phyloP scores from a whole-genome alignment of 495 filamentous ascomycete genomes.

The Niebla homalea region DNA sequence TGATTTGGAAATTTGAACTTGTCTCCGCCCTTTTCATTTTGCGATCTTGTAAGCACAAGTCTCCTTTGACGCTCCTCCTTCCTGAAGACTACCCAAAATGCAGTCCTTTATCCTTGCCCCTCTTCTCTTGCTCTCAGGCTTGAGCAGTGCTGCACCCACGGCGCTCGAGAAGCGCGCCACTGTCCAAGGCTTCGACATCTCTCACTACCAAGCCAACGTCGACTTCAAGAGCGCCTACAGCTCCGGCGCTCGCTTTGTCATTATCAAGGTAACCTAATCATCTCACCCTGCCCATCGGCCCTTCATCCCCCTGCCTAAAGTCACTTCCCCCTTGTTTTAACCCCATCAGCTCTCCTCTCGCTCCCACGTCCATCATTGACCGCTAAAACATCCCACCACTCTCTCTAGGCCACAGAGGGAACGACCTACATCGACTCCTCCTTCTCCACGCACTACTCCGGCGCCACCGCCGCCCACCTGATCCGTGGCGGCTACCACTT shows the following conservation, averaged over 20 bases:
- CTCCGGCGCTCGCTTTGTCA: slow-evolving; percentile 50
- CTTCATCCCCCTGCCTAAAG: background rate
- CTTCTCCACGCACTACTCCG: slow-evolving; percentile 42
- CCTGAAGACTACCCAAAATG: too few species aligned
- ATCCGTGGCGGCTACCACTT: slow-evolving; percentile 50
- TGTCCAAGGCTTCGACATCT: slow-evolving; percentile 55
- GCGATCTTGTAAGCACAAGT: too few species aligned
- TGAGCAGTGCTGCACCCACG: slow-evolving; percentile 10
- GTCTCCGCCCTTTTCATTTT: too few species aligned
- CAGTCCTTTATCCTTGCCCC: too few species aligned
- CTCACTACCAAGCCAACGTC: slow-evolving; percentile 43
- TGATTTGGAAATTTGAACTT: too few species aligned
- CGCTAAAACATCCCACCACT: too few species aligned
- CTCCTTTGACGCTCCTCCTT: too few species aligned
- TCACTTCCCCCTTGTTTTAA: background rate
- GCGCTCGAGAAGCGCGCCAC: slow-evolving; percentile 26
- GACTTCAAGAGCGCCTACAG: slow-evolving; percentile 43
- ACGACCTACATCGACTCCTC: slow-evolving; percentile 37
- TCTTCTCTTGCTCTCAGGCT: background rate
- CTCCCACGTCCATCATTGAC: background rate
- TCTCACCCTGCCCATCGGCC: background rate
- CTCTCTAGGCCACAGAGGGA: slow-evolving; percentile 43
- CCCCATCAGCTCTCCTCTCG: background rate
- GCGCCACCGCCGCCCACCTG: slow-evolving; percentile 34
- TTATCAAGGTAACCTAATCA: slow-evolving; percentile 42